A percentile compares a stretch with the other conserved stretches of the same genome.
These are phyloP conservation scores for Epichloe festucae DNA, from an alignment of 2,329 filamentous ascomycete species.

Conservation along the genomic window DNA sequence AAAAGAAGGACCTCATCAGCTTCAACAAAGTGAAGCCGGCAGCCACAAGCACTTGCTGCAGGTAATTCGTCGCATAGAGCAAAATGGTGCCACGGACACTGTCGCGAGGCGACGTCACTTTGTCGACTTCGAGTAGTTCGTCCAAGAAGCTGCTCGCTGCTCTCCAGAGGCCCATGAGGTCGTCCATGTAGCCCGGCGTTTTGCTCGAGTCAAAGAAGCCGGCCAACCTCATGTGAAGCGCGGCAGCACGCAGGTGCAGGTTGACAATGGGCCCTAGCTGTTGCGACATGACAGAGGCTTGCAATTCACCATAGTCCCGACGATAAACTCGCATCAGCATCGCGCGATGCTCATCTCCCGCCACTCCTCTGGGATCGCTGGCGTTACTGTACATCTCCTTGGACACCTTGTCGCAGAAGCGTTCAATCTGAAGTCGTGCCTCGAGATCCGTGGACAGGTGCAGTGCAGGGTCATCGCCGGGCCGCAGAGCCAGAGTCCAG, in stretches of 20 bases:
- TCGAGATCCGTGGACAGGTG: conserved; percentile 50
- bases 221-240: conserved; percentile 62
- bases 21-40: conserved; percentile 68
- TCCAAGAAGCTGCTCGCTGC: conserved; percentile 59
- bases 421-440: conserved; percentile 56
- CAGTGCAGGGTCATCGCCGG: conserved; percentile 46
- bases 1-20: conserved; percentile 64
- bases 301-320: conserved; percentile 50
- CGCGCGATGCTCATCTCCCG: conserved; percentile 52
- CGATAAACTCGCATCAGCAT: conserved; percentile 55
- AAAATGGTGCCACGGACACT: conserved; percentile 41
- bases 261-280: conserved; percentile 44
- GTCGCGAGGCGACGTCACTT: conserved; percentile 32
- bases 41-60: conserved; percentile 77
- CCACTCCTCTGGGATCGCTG: conserved; percentile 56
- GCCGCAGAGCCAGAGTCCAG: conserved; percentile 53
- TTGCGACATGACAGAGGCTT: conserved; percentile 46
- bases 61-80: conserved; percentile 58
- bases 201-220: conserved; percentile 71
- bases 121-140: conserved; percentile 42
- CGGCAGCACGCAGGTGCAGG: conserved; percentile 59
- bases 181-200: conserved; percentile 58
- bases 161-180: conserved; percentile 63
- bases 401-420: conserved; percentile 65
- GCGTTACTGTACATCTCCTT: conserved; percentile 70